Percentiles rank a stretch among this genome's conserved stretches.
These are phyloP conservation scores for Lepraria neglecta DNA, from an alignment of 495 filamentous ascomycete species.

Conservation along the genomic window DNA sequence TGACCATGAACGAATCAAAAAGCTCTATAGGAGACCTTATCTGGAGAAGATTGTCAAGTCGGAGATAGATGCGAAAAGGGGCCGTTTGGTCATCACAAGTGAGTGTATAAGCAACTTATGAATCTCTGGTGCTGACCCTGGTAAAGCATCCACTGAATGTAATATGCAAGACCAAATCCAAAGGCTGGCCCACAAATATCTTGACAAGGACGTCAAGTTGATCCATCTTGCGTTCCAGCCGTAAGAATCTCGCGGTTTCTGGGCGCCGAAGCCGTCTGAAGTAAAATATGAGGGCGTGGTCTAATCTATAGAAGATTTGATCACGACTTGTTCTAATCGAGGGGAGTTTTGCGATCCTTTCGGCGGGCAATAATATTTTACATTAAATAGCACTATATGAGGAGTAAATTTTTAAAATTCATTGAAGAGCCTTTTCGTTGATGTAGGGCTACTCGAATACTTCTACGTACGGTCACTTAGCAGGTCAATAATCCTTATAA, in stretches of 20 bases:
- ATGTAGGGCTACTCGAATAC: no score
- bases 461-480: no score
- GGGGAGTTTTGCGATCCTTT: no score
- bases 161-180: neutral
- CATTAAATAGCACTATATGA: no score
- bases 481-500: no score
- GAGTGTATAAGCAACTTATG: neutral
- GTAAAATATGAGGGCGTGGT: neutral
- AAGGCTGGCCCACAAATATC: neutral
- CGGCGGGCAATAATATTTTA: no score
- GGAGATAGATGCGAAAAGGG: neutral
- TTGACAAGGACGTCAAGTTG: no score
- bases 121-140: no score
- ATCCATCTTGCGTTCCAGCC: neutral
- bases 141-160: neutral
- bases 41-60: neutral
- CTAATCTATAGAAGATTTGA: neutral
- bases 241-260: neutral
- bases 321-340: no score
- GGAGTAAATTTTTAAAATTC: no score
- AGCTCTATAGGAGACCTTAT: neutral
- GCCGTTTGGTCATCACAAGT: neutral
- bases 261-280: constrained; percentile 8
- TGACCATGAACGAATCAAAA: neutral
- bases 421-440: no score